Evolutionary conservation across 441 rosid genomes (phyloP), one percentile per base, ranked within the genome.

Genomic region (Adansonia grandidieri): DNA sequence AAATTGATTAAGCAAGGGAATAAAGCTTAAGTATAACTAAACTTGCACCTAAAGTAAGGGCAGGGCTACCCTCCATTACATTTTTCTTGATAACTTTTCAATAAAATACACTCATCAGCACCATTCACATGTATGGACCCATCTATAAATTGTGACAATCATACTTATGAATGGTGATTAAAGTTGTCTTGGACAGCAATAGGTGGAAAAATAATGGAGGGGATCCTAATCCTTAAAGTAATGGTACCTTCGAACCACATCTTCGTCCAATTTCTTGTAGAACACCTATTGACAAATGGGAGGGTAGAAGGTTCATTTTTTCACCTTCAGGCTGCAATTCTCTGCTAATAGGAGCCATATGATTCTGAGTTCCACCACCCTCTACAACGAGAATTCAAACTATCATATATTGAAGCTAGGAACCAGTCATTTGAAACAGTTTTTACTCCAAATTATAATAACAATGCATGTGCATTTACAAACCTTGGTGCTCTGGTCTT

Each of bases 231-330:
- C 69, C 69, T 64, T 9, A 64, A 64, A 8, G 28, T 15, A 63
- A 71, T 1, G 42, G 65, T 82, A 94, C 99, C 95, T 93, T 92
- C 47, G 97, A 88, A 85, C 92, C 88, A 84, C 99, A 94, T 85
- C 94, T 92, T 82, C 91, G 86, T 80, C 96, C 99, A 86, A 94
- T 96, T 89, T 96, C 98, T 73, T 91, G 98, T 77, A 96, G 85
- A 67, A 91, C 99, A 77, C 91, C 88, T 75, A 92, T 91, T 76
- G 86, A 91, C 70, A 96, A 83, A 83, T 90, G 90, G 77, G 98
- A 83, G 15, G 90, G 86, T 56, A 89, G 83, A 51, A 85, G 82
- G 78, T 88, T 90, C 56, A 83, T 71, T 86, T 92, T 94, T 75
- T 83, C 97, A 82, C 84, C 87, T 80, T 91, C 99, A 72, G 77